Base-by-base conservation (phyloP, 495 filamentous ascomycete genomes). In the Bacidia gigantensis region DNA sequence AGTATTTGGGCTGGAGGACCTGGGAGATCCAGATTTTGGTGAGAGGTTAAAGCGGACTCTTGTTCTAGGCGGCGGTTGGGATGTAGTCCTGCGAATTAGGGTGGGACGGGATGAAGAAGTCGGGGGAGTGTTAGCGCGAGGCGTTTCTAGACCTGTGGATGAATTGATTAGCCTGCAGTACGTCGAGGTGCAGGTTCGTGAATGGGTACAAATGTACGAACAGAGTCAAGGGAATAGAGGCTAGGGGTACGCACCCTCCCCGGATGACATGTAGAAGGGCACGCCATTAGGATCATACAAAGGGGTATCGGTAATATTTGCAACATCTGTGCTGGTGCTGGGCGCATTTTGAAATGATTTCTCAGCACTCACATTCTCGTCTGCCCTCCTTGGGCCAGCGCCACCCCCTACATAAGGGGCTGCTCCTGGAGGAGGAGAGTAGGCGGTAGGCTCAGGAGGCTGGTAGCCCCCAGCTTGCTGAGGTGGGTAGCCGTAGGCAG, bases 331-430 rank as follows among this genome's bases (percentile, higher is more conserved):
- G 47, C 26, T 50, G 32, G 2, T 53, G 46, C 48, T 52, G 54
- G 57, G 46, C 42, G 40, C 42, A 44, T 46, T 56, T 26, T 47
- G 53, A 26, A 51, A 39, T 52, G 54, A 50, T 58, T 56, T 54
- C 58, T 63, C 60, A 56, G 65, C 61, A 73, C 74, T 77, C 72
- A 77, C 74, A 74, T 75, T 77, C 58, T 76, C 72, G 64, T 77
- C 72, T 52, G 65, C 69, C 59, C 72, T 65, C 46, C 70, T 68
- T 25, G 70, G 62, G 57, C 67, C 48, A 5, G 46, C 32, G 21
- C 53, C 55, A 40, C 50, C 66, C 25, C 65, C 62, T 38, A 64
- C 64, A 50, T 72, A 75, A 2, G 66, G 58, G 49, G 71, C 68
- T 18, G 66, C 61, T 32, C 60, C 69, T 38, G 67, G 60, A 21